Evolutionary conservation across 805 yeast species (phyloP), one percentile per base, ranked within the genome.

Genomic region (Scheffersomyces lignosus): DNA sequence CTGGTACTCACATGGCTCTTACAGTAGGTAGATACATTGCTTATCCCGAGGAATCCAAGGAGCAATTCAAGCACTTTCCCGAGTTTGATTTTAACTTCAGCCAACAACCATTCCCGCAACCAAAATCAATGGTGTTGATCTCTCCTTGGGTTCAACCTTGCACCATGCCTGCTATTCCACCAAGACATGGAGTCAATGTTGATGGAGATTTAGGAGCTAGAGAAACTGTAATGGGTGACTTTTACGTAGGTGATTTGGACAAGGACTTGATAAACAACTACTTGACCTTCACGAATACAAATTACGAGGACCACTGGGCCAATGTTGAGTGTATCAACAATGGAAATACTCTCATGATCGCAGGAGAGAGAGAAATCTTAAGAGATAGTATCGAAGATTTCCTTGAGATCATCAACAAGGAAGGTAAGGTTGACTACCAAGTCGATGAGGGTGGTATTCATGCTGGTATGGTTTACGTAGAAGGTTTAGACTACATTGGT

Each of bases 101-200:
- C 18, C 18, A 18, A 5, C 39, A 46, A 3, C 36, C 46, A 1
- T 41, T 56, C 37, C 54, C 56, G 2, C 62, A 61, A 43, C 70
- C 69, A 4, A 45, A 44, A 15, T 48, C 61, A 3, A 40, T 56
- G 25, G 40, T 62, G 3, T 47, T 61, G 31, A 38, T 58, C 8
- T 58, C 66, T 28, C 70, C 70, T 10, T 64, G 70, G 70, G 57
- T 60, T 20, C 54, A 64, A 38, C 69, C 70, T 5, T 42, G 43
- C 27, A 49, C 54, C 7, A 25, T 17, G 12, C 56, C 63, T 4
- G 37, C 17, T 9, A 23, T 43, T 10, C 51, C 56, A 12, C 38
- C 58, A 4, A 51, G 44, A 15, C 52, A 58, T 25, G 62, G 60
- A 9, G 41, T 42, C 13, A 41, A 55, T 35, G 44, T 44, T 23